These are phyloP conservation scores for Pilobolus umbonatus DNA, from an alignment of 192 early-diverging fungal genomes.

Conservation along the genomic window DNA sequence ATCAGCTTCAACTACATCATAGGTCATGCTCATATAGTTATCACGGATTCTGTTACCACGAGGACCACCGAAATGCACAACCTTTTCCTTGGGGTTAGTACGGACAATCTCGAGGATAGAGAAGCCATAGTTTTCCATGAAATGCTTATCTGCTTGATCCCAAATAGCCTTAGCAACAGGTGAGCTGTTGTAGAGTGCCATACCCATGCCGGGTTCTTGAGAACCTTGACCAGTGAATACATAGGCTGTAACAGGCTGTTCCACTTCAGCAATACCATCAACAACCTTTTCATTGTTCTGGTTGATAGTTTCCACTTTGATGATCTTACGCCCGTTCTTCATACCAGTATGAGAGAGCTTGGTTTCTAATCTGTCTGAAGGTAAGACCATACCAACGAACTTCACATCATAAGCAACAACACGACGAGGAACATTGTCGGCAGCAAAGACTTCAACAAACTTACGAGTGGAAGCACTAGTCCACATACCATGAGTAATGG, in stretches of 20 bases:
- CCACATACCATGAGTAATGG: constrained; percentile 98
- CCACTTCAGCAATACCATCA: constrained; percentile 87
- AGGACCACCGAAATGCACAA: constrained; percentile 85
- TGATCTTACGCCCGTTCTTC: constrained; percentile 94
- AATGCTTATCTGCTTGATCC: constrained; percentile 87
- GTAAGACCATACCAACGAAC: constrained; percentile 93
- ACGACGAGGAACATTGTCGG: constrained; percentile 86
- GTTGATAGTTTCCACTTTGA: constrained; percentile 86
- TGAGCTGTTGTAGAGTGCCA: constrained; percentile 84
- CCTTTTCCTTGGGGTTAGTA: constrained; percentile 75
- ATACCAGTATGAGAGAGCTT: constrained; percentile 92
- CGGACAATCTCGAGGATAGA: constrained; percentile 90
- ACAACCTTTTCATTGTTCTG: constrained; percentile 80
- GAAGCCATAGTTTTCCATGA: constrained; percentile 80
- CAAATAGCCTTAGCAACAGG: constrained; percentile 82
- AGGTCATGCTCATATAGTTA: constrained; percentile 87
- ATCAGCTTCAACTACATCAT: constrained; percentile 74
- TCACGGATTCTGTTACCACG: constrained; percentile 78
- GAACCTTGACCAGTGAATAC: constrained; percentile 97
- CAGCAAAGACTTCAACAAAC: constrained; percentile 94
- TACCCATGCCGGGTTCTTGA: constrained; percentile 94
- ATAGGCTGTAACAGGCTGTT: constrained; percentile 86
- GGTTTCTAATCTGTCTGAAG: constrained; percentile 83
- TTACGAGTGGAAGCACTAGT: constrained; percentile 89
- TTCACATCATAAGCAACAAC: constrained; percentile 81